These are phyloP conservation scores for Acanthamoeba royreba DNA, from an alignment of 208 protist genomes.

Conservation along the genomic window DNA sequence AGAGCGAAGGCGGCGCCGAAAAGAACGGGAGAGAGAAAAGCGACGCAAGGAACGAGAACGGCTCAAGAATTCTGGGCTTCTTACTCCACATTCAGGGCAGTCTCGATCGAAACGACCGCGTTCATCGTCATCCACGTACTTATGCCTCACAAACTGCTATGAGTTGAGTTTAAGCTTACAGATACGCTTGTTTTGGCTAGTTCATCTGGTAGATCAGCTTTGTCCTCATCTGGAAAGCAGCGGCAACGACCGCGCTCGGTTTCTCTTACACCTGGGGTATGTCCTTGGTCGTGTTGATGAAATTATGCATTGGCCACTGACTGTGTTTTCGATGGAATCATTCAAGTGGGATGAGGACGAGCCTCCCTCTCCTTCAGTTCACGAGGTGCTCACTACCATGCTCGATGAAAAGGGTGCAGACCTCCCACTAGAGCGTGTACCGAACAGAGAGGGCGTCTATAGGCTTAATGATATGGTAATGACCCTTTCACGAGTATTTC, in stretches of 20 bases:
- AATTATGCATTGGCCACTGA: too few relatives aligned
- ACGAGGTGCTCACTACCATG: background rate
- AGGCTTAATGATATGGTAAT: background rate
- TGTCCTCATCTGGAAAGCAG: too few relatives aligned
- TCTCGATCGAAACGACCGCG: background rate
- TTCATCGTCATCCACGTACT: background rate
- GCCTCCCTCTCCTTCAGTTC: background rate
- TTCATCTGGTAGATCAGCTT: background rate
- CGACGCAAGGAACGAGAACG: background rate
- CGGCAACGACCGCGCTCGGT: background rate
- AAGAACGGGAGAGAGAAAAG: background rate
- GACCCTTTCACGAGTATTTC: background rate
- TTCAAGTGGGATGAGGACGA: too few relatives aligned
- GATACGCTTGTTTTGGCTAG: background rate
- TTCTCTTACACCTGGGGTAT: background rate
- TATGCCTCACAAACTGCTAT: background rate
- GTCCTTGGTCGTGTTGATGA: too few relatives aligned
- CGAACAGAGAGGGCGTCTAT: background rate
- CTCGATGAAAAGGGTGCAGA: background rate
- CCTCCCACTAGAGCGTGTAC: background rate
- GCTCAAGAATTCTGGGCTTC: too few relatives aligned
- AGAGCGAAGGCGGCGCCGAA: background rate
- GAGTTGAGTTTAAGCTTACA: background rate
- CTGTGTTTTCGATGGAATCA: too few relatives aligned
- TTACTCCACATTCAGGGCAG: too few relatives aligned